These are phyloP conservation scores for Aureobasidium musti DNA, from an alignment of 2,329 filamentous ascomycete species.

Conservation along the genomic window DNA sequence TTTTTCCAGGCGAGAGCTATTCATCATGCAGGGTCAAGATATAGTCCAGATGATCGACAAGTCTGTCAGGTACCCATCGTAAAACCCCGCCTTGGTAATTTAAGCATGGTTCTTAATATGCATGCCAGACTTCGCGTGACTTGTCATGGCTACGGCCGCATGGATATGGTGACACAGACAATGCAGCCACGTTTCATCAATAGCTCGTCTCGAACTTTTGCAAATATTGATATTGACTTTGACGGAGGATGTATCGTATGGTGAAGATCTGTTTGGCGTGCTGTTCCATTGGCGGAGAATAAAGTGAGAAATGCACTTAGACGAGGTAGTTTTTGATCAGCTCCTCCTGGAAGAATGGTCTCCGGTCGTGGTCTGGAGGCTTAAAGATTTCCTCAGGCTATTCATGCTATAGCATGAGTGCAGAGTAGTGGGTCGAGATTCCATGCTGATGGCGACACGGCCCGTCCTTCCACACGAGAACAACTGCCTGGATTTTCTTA, in stretches of 20 bases:
- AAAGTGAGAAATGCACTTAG: background rate
- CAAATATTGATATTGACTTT: background rate
- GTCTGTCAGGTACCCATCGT: slow-evolving; percentile 8
- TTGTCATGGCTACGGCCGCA: slow-evolving; percentile 14
- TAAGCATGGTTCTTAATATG: slow-evolving; percentile 18
- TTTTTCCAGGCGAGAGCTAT: background rate
- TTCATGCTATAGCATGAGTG: background rate
- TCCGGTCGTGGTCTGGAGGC: background rate
- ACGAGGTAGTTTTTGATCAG: background rate
- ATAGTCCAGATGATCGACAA: slow-evolving; percentile 7
- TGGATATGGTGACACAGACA: background rate
- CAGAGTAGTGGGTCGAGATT: background rate
- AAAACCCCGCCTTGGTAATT: background rate
- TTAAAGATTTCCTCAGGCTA: background rate
- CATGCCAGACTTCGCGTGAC: slow-evolving; percentile 15
- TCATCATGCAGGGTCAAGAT: background rate
- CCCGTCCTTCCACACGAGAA: background rate
- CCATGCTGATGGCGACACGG: slow-evolving; percentile 8
- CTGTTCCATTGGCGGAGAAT: background rate
- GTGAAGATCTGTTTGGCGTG: background rate
- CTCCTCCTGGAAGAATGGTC: background rate
- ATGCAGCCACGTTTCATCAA: slow-evolving; percentile 17
- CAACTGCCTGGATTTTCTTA: background rate
- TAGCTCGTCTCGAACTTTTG: background rate
- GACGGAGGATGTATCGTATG: background rate